Conservation (phyloP, 352 stramenopile genomes). For the Globisporangium cylindrosporum region DNA sequence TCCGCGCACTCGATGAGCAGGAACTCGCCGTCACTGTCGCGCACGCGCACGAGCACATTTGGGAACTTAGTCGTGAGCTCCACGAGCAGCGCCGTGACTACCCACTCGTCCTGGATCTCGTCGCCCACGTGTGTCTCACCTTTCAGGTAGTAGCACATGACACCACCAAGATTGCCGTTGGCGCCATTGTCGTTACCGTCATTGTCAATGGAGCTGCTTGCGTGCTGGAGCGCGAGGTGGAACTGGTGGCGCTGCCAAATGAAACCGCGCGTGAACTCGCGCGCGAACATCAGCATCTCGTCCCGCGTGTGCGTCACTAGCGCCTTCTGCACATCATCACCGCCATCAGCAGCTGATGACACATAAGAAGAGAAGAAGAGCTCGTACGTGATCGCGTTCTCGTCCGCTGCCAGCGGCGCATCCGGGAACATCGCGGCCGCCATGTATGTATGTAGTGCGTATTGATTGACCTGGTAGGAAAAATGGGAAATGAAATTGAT, state of each 20-base stretch:
- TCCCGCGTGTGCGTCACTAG: slow-evolving; percentile 16
- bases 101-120: slow-evolving; percentile 74
- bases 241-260: slow-evolving; percentile 59
- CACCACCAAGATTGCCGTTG: neutral
- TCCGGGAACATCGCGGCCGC: slow-evolving; percentile 9
- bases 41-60: slow-evolving; percentile 35
- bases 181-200: neutral
- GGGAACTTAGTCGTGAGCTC: slow-evolving; percentile 35
- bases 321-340: slow-evolving; percentile 11
- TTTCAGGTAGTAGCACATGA: slow-evolving; percentile 31
- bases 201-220: neutral
- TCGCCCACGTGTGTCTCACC: slow-evolving; percentile 44
- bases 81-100: slow-evolving; percentile 47
- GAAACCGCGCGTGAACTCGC: slow-evolving; percentile 38
- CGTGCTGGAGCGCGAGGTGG: slow-evolving; percentile 24
- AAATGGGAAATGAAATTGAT: neutral
- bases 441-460: neutral
- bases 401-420: slow-evolving; percentile 3
- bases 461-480: neutral
- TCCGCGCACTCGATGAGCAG: slow-evolving; percentile 78
- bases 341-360: neutral
- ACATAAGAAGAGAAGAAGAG: slow-evolving; percentile 28
- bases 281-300: slow-evolving; percentile 25
- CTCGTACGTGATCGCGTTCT: slow-evolving; percentile 30
- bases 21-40: slow-evolving; percentile 69